phyloP scores from a whole-genome alignment of 805 yeast genomes.

The Wickerhamiella kurtzmanii region DNA sequence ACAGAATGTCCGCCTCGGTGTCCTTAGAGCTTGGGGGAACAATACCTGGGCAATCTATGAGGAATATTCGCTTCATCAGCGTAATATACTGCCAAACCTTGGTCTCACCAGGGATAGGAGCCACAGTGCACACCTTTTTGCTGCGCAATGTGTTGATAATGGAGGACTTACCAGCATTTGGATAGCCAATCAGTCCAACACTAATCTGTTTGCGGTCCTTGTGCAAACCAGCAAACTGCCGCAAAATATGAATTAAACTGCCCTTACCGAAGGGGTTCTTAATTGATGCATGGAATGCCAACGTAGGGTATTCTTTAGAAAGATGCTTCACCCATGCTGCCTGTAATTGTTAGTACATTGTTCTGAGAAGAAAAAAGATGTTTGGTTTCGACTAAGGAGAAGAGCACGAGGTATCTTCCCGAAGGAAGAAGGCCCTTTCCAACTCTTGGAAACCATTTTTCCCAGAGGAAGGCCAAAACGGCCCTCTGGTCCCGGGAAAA shows the following conservation, averaged over 20 bases:
- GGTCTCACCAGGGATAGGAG: conserved; percentile 98
- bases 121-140: conserved; percentile 93
- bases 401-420: conserved; percentile 23
- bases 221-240: conserved; percentile 86
- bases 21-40: conserved; percentile 92
- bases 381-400: conserved; percentile 83
- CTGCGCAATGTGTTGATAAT: conserved; percentile 85
- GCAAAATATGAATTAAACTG: conserved; percentile 76
- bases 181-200: conserved; percentile 95
- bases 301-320: conserved; percentile 82
- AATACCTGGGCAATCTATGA: conserved; percentile 97
- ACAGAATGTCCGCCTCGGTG: conserved; percentile 77
- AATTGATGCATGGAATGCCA: conserved; percentile 96
- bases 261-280: conserved; percentile 98
- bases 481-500: conserved; percentile 37
- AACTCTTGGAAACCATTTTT: conserved; percentile 65
- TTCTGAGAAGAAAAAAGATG: conserved; percentile 29
- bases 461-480: conserved; percentile 36
- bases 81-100: conserved; percentile 99
- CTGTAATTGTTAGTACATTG: conserved; percentile 36
- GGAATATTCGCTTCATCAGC: conserved; percentile 84
- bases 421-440: conserved; percentile 34
- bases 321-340: conserved; percentile 98
- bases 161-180: conserved; percentile 95
- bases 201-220: conserved; percentile 91